Base-by-base conservation (phyloP, 768 basidiomycete species). In the Lactifluus volemus region DNA sequence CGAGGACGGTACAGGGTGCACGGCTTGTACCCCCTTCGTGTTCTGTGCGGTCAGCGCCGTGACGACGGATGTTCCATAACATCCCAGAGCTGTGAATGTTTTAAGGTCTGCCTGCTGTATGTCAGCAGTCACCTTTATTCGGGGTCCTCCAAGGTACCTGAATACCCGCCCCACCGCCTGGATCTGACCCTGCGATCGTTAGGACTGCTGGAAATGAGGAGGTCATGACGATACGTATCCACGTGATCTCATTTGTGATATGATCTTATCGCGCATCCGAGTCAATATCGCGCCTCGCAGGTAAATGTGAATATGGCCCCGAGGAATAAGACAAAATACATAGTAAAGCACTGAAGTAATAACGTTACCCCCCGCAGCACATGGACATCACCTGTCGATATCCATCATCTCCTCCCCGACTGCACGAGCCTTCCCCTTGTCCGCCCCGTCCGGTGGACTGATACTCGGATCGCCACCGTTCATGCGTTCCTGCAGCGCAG, bases 31-130 rank as follows among this genome's bases (percentile, higher is more conserved):
- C 3, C 89, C 93, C 3, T 71, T 78, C 0, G 92, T 95, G 71
- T 95, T 97, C 70, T 97, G 94, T 0, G 93, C 89, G 0, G 90
- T 93, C 49, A 96, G 70, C 0, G 91, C 94, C 1, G 94, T 95
- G 55, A 95, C 73, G 8, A 83, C 91, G 62, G 85, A 88, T 14
- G 87, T 78, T 14, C 90, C 93, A 68, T 91, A 95, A 68, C 88
- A 89, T 32, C 78, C 79, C 32, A 85, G 80, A 0, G 89, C 85
- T 5, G 89, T 84, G 66, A 93, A 88, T 1, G 92, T 87, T 72
- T 88, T 92, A 32, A 96, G 76, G 71, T 96, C 94, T 9, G 91
- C 93, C 87, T 93, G 39, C 15, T 55, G 15, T 45, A 34, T 47
- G 39, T 47, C 25, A 42, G 54, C 29, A 21, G 5, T 30, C 15